Conservation (phyloP, 208 protist genomes). For the Plasmodiophora brassicae region DNA sequence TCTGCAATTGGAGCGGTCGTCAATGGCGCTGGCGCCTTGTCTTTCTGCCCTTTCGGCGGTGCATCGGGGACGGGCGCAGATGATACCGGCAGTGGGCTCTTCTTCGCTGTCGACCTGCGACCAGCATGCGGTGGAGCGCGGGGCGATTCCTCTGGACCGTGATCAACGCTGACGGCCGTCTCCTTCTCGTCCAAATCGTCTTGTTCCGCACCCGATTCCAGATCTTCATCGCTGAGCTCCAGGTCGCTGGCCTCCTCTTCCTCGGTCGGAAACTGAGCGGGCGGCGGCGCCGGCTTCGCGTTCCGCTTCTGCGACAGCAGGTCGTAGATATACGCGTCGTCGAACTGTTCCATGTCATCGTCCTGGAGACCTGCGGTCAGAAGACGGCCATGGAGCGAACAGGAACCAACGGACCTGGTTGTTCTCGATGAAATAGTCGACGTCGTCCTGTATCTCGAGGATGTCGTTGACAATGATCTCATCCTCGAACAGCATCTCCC, state of each 20-base stretch:
- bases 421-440: conserved; percentile 41
- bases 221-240: not conserved
- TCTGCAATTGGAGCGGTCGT: not conserved
- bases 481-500: conserved; percentile 30
- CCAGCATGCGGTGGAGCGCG: too few species aligned
- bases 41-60: not conserved
- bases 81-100: not conserved
- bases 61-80: not conserved
- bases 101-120: not conserved
- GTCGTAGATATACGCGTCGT: conserved; percentile 23
- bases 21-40: not conserved
- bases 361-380: not conserved
- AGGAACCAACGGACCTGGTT: conserved; percentile 9
- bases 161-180: not conserved
- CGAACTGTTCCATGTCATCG: conserved; percentile 28
- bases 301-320: not conserved
- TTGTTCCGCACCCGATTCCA: not conserved
- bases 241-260: not conserved
- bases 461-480: conserved; percentile 4
- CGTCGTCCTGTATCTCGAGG: conserved; percentile 28
- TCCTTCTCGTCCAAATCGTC: not conserved
- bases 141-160: not conserved
- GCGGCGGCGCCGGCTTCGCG: not conserved
- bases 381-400: not conserved
- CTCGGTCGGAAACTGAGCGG: not conserved